Conservation (phyloP, 2,329 filamentous ascomycete species). For the Clonostachys sp. region DNA sequence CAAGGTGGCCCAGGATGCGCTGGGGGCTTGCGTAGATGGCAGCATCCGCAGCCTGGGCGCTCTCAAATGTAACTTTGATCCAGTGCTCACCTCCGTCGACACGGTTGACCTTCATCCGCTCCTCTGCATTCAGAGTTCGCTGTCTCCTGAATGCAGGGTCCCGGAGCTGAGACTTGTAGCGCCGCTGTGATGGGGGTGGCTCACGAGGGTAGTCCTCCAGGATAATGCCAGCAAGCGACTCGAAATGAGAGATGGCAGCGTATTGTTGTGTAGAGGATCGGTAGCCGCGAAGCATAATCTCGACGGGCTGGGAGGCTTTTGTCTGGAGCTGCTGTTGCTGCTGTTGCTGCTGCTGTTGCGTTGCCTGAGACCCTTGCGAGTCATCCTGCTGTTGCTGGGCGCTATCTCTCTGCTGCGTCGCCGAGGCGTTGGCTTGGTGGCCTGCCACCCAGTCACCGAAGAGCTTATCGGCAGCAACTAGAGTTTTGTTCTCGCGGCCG, state of each 20-base stretch:
- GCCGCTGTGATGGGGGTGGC: conserved; percentile 64
- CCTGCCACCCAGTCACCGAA: conserved; percentile 55
- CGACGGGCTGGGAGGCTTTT: conserved; percentile 39
- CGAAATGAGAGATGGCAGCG: conserved; percentile 84
- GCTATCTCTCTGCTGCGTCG: conserved; percentile 10
- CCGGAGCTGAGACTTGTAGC: conserved; percentile 71
- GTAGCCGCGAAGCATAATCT: conserved; percentile 85
- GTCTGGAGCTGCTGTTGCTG: conserved; percentile 23
- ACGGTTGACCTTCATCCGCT: conserved; percentile 73
- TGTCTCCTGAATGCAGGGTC: conserved; percentile 67
- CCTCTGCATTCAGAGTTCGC: conserved; percentile 61
- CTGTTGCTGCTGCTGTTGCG: conserved; percentile 28
- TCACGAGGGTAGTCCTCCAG: conserved; percentile 91
- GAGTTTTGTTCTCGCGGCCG: conserved; percentile 54
- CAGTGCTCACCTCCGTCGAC: conserved; percentile 85
- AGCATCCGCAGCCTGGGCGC: conserved; percentile 63
- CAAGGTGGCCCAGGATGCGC: conserved; percentile 63
- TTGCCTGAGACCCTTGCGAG: conserved; percentile 8
- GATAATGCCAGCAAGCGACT: conserved; percentile 78
- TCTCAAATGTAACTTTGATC: conserved; percentile 85
- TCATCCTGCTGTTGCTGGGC: conserved; percentile 27
- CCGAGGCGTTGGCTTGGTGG: conserved; percentile 27
- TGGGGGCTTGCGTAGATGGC: conserved; percentile 69
- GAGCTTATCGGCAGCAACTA: conserved; percentile 56
- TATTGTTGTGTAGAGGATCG: conserved; percentile 63